phyloP scores from a whole-genome alignment of 768 basidiomycete genomes.

The Mycena epipterygia region DNA sequence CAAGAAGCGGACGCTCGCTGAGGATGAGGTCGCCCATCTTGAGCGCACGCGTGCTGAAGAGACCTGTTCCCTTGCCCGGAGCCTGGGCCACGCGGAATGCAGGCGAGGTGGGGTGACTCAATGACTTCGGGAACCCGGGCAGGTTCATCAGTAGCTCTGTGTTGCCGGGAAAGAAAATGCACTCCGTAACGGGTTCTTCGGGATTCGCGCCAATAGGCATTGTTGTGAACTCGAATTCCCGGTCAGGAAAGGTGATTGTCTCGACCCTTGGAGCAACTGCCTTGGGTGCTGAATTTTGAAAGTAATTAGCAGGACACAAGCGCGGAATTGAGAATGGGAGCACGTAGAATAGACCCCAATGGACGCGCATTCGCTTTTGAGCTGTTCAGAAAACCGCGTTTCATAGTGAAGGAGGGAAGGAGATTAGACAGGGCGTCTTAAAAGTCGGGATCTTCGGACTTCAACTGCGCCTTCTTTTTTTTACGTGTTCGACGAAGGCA shows the following conservation, averaged over 20 bases:
- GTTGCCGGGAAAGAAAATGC: conserved; percentile 20
- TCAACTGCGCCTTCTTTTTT: too few species aligned
- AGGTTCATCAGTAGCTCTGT: conserved; percentile 15
- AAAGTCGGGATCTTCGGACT: too few species aligned
- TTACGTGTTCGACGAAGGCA: too few species aligned
- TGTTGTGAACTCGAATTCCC: conserved; percentile 15
- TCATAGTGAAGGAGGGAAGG: conserved; percentile 39
- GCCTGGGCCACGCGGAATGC: conserved; percentile 30
- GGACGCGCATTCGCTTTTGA: conserved; percentile 35
- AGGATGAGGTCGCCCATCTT: conserved; percentile 49
- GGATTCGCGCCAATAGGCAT: not conserved
- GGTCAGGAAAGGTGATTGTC: too few species aligned
- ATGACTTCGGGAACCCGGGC: conserved; percentile 36
- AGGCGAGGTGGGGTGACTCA: conserved; percentile 7
- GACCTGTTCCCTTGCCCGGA: conserved; percentile 43
- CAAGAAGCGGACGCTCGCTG: conserved; percentile 53
- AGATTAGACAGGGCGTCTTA: too few species aligned
- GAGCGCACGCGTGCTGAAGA: conserved; percentile 49
- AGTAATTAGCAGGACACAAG: too few species aligned
- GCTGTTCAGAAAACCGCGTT: conserved; percentile 43
- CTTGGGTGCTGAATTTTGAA: not conserved
- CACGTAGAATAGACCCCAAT: not conserved
- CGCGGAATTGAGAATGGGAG: not conserved
- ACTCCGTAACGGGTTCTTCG: conserved; percentile 17
- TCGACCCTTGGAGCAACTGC: too few species aligned